Percentiles rank a stretch among this genome's conserved stretches.
phyloP scores from a whole-genome alignment of 1,284 basidiomycete genomes.

The Schizopora paradoxa region DNA sequence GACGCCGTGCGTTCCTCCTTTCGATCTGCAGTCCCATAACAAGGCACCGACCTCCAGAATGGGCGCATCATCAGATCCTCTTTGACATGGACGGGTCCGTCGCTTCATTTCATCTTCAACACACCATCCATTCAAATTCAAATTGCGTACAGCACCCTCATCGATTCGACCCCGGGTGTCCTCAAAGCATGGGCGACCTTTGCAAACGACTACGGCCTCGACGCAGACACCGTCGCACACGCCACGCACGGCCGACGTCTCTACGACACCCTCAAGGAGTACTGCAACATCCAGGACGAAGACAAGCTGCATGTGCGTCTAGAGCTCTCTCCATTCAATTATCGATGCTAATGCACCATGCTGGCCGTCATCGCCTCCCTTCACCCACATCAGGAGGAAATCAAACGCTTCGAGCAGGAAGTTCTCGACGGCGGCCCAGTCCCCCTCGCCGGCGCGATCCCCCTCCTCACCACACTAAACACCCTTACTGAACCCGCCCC shows the following conservation, averaged over 20 bases:
- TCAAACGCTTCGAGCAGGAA: constrained; percentile 58
- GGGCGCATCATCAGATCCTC: constrained; percentile 38
- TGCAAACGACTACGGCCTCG: constrained; percentile 49
- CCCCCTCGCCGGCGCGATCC: constrained; percentile 47
- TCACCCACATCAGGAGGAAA: constrained; percentile 42
- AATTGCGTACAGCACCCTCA: constrained; percentile 45
- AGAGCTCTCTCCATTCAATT: background rate
- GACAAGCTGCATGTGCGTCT: constrained; percentile 45
- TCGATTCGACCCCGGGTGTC: constrained; percentile 69
- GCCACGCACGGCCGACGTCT: constrained; percentile 70
- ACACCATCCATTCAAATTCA: constrained; percentile 10
- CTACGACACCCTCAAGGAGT: constrained; percentile 65
- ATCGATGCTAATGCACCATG: background rate
- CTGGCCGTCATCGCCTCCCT: too few relatives aligned
- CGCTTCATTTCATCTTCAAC: constrained; percentile 1
- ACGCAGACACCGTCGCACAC: constrained; percentile 43
- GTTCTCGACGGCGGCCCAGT: constrained; percentile 58
- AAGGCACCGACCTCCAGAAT: background rate
- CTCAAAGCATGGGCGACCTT: constrained; percentile 59
- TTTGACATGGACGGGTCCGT: constrained; percentile 69
- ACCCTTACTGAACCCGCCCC: constrained; percentile 27
- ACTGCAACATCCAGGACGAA: constrained; percentile 58
- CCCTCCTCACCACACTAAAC: constrained; percentile 36
- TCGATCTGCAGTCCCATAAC: constrained; percentile 9
- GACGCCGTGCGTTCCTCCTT: constrained; percentile 40